Evolutionary conservation across 768 basidiomycete genomes (phyloP), one percentile per base, ranked within the genome.

Genomic region (Suillus clintonianus): DNA sequence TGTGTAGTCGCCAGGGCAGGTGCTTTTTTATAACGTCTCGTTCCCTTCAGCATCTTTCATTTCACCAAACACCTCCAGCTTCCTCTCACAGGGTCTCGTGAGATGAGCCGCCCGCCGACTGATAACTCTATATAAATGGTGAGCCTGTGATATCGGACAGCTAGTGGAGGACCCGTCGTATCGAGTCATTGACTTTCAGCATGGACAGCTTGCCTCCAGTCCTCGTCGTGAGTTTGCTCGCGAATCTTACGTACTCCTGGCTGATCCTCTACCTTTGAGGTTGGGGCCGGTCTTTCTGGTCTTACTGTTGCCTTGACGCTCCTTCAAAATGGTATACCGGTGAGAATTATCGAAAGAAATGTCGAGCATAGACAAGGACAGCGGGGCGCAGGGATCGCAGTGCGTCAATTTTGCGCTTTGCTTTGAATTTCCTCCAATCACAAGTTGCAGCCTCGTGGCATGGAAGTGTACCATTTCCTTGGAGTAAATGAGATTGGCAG

Each of bases 391-490:
- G n/a, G 62, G 62, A 62, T 66, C 7, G 34, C 41, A 24, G 67
- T 64, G 36, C 32, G 43, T 61, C 27, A 27, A 58, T 39, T 30
- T 24, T 54, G 24, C 34, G 24, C 34, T 15, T 36, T 27, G 41
- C 59, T 24, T 59, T 5, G 19, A 45, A 30, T 39, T 27, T 51
- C 53, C 32, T 68, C 67, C 8, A 62, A 74, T 32, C 43, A n/a
- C 22, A 19, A 24, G 15, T 41, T 37, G 17, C 55, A 76, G 73
- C 73, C 74, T 41, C 69, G 74, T 4, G 67, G 74, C 5, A 61
- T 74, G 7, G 76, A 77, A 58, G 56, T 76, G 22, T 74, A 72
- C 63, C 64, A 69, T 34, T 64, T 71, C 50, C 72, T 76, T 30
- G 75, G 74, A 36, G 66, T 75, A 39, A 61, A 55, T 22, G 54